Evolutionary conservation across 2,329 filamentous ascomycete species (phyloP), one percentile per base, ranked within the genome.

Genomic region (Neofusicoccum sp.): DNA sequence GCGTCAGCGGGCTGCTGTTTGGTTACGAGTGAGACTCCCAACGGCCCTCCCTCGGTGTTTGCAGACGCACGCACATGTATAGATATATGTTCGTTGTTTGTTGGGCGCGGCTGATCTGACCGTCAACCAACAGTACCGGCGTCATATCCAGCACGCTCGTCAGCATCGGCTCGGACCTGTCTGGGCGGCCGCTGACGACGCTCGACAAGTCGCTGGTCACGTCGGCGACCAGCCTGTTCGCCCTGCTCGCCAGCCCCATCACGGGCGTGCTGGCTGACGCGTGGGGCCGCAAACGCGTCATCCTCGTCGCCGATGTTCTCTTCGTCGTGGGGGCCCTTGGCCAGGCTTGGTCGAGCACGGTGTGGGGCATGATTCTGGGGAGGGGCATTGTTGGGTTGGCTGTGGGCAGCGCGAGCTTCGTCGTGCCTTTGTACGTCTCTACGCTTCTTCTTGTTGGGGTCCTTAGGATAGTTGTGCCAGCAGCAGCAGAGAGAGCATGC

Each of bases 221-320:
- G 0, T 84, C 83, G 6, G 81, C 78, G 62, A 87, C 85, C 0
- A 84, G 83, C 39, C 74, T 87, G 37, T 82, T 85, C 67, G 85
- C 85, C 1, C 78, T 88, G 5, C 67, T 87, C 36, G 83, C 82
- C 1, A 84, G 83, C 47, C 84, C 85, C 0, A 67, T 85, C 16
- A 82, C 83, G 0, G 84, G 84, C 4, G 66, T 84, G 8, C 69
- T 86, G 65, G 84, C 92, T 0, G 95, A 98, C 74, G 80, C 77
- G 47, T 86, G 91, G 66, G 95, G 94, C 22, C 86, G 94, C 62
- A 97, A 97, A 73, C 90, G 89, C 0, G 85, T 89, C 43, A 91
- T 98, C 64, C 81, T 98, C 12, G 72, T 84, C 6, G 92, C 76
- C 1, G 75, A 76, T 43, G 66, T 84, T 0, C 83, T 93, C 11